phyloP scores from a whole-genome alignment of 2,329 filamentous ascomycete genomes.

The Talaromyces sp. region DNA sequence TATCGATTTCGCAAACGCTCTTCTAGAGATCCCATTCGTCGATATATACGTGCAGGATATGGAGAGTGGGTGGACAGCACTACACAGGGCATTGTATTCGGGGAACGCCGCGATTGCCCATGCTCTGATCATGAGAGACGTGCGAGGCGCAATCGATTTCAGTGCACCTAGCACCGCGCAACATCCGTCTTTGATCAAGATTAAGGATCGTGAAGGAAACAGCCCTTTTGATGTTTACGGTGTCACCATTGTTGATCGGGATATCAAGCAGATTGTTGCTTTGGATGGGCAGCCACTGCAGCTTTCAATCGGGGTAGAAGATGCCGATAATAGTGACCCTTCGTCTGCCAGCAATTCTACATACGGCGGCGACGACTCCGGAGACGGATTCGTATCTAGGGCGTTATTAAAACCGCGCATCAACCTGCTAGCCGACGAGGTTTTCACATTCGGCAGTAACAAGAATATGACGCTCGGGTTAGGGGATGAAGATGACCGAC shows the following conservation, averaged over 20 bases:
- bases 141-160: slow-evolving; percentile 59
- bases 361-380: slow-evolving; percentile 46
- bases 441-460: slow-evolving; percentile 94
- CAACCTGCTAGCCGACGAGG: slow-evolving; percentile 65
- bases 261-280: slow-evolving; percentile 43
- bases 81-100: slow-evolving; percentile 85
- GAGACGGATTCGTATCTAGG: slow-evolving; percentile 13
- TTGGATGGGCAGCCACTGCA: slow-evolving; percentile 25
- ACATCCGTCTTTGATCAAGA: slow-evolving; percentile 74
- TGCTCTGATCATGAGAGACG: slow-evolving; percentile 72
- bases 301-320: slow-evolving; percentile 40
- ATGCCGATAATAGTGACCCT: slow-evolving; percentile 33
- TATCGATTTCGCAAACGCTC: slow-evolving; percentile 66
- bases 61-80: slow-evolving; percentile 92
- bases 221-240: slow-evolving; percentile 92
- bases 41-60: slow-evolving; percentile 83
- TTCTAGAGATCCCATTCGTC: slow-evolving; percentile 75
- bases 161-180: slow-evolving; percentile 51
- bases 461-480: slow-evolving; percentile 90
- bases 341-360: slow-evolving; percentile 24
- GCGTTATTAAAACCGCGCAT: slow-evolving; percentile 26
- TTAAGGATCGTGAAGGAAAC: slow-evolving; percentile 91
- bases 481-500: slow-evolving; percentile 91
- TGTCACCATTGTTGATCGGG: slow-evolving; percentile 75
- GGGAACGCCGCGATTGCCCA: slow-evolving; percentile 85